phyloP scores from a whole-genome alignment of 108 stramenopile genomes.

The Fragilaria crotonensis region DNA sequence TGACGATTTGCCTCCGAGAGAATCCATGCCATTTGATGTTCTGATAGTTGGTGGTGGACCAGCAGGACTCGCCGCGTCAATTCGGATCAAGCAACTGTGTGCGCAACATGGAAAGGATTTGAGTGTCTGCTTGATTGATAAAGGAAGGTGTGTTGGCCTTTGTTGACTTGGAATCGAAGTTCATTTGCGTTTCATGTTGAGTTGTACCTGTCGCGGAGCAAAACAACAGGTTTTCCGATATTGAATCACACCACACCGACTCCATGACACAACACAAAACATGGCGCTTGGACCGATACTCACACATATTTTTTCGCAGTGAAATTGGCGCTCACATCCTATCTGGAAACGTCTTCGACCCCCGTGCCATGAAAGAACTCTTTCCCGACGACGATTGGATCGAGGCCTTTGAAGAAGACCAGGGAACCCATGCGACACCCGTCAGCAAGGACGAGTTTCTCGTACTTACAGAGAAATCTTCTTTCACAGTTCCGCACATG shows the following conservation, averaged over 20 bases:
- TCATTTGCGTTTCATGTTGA: too few species aligned
- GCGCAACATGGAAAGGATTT: conserved; percentile 74
- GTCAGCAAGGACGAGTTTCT: conserved; percentile 85
- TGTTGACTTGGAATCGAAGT: too few species aligned
- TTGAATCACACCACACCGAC: too few species aligned
- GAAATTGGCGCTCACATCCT: conserved; percentile 98
- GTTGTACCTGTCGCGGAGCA: too few species aligned
- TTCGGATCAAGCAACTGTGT: conserved; percentile 94
- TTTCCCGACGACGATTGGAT: conserved; percentile 78
- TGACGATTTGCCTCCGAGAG: conserved; percentile 85
- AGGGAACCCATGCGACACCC: conserved; percentile 73
- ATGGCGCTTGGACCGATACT: too few species aligned
- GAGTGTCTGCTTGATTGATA: conserved; percentile 96
- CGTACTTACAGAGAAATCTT: conserved; percentile 58
- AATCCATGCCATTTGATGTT: conserved; percentile 87
- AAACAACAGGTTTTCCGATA: too few species aligned
- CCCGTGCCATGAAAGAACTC: conserved; percentile 92
- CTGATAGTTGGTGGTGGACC: conserved; percentile 87
- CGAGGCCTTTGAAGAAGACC: conserved; percentile 38
- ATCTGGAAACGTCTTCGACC: conserved; percentile 99
- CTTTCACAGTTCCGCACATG: conserved; percentile 64
- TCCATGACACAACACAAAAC: too few species aligned
- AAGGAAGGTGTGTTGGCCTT: conserved; percentile 68
- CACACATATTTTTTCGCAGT: too few species aligned
- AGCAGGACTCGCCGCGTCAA: conserved; percentile 92